phyloP scores from a whole-genome alignment of 78 protist genomes.

The Thecamonas trahens region DNA sequence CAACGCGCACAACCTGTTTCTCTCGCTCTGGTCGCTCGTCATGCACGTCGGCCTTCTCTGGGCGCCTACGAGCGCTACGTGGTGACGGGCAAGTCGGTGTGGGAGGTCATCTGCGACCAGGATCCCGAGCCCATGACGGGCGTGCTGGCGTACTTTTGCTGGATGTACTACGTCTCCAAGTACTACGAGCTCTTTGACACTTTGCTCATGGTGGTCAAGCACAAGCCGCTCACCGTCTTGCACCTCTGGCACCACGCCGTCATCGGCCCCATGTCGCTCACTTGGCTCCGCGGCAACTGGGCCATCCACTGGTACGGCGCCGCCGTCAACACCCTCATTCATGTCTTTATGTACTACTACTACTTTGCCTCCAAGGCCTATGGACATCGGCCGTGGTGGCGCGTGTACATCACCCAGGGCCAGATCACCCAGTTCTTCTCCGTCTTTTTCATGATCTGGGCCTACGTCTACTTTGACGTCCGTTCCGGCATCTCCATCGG shows the following conservation, averaged over 20 bases:
- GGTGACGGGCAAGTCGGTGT: too few species aligned
- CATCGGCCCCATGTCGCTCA: neutral
- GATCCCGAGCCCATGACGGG: neutral
- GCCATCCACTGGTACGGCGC: too few species aligned
- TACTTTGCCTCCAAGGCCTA: conserved; percentile 36
- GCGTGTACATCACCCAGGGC: conserved; percentile 43
- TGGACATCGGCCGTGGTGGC: conserved; percentile 53
- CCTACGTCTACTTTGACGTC: too few species aligned
- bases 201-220: neutral
- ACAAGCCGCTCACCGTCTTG: conserved; percentile 10
- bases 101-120: too few species aligned
- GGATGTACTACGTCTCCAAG: neutral
- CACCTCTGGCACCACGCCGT: conserved; percentile 20
- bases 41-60: conserved; percentile 49
- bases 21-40: conserved; percentile 37
- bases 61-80: conserved; percentile 20
- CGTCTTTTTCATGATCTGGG: conserved; percentile 12
- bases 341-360: conserved; percentile 64
- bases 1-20: conserved; percentile 34
- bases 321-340: conserved; percentile 43
- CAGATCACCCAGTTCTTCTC: conserved; percentile 55
- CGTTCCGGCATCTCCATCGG: too few species aligned
- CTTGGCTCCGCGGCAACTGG: too few species aligned
- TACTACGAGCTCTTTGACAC: neutral
- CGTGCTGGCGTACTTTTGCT: neutral